Evolutionary conservation across 192 early-diverging fungal genomes (phyloP).

Genomic region (Linnemannia hyalina): DNA sequence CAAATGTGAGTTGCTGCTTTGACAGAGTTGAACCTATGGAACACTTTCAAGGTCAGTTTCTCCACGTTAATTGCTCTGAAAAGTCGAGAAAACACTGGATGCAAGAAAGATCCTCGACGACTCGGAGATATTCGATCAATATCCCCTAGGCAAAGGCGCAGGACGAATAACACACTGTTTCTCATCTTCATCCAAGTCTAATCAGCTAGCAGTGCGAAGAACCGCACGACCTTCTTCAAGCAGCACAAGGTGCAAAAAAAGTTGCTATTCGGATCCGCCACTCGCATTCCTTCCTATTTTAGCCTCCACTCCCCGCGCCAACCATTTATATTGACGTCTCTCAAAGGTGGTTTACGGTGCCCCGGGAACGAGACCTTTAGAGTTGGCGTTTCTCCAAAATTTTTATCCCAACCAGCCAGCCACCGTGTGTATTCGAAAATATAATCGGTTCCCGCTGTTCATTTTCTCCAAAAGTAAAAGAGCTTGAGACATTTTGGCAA

Average conservation of each 20-base stretch:
- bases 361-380: slow-evolving; percentile 2
- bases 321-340: too few species aligned
- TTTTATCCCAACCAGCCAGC: neutral
- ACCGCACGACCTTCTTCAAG: too few species aligned
- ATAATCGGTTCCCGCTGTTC: neutral
- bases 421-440: neutral
- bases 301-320: neutral
- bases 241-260: too few species aligned
- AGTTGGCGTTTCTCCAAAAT: neutral
- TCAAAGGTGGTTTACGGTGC: neutral
- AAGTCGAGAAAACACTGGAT: neutral
- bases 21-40: neutral
- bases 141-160: too few species aligned
- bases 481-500: neutral
- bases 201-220: too few species aligned
- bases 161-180: too few species aligned
- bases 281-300: neutral
- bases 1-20: too few species aligned
- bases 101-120: neutral
- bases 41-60: neutral
- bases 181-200: too few species aligned
- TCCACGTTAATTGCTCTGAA: neutral
- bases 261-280: too few species aligned
- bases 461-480: neutral
- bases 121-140: too few species aligned